Base-by-base conservation (phyloP, 108 stramenopile genomes). In the Stephanodiscus minutulus region DNA sequence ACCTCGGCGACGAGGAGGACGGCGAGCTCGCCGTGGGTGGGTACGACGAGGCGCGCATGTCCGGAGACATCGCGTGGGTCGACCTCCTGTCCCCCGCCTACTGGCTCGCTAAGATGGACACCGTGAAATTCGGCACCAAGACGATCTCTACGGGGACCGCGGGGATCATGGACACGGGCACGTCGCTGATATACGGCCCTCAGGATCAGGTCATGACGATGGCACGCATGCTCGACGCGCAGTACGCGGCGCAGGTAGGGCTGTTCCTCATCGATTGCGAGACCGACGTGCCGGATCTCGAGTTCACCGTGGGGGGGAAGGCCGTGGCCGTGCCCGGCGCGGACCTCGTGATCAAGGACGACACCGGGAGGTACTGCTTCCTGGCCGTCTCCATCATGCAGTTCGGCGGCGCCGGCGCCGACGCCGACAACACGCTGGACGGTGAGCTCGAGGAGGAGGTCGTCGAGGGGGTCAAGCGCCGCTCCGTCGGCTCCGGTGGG, bases 21-120 rank as follows among this genome's bases (percentile, higher is more conserved):
- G 98, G 99, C 29, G 99, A 98, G 82, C 85, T 99, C 52, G 91
- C 93, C 44, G 83, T 99, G 72, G 99, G 99, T 46, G 99, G 96
- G 57, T 89, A 87, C 72, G 96, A 98, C 65, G 60, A 82, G n/a
- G 61, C 53, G 41, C 82, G 82, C 35, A 86, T 91, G 64, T 75
- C 75, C 22, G 87, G 85, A 17, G 85, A 86, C 28, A 78, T 92
- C 73, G 72, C 72, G 66, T 97, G 82, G 65, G 95, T 86, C 67
- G 87, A 93, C 69, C 79, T 82, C 77, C 58, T 82, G 68, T 25
- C 57, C 68, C 55, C 78, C 17, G 91, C 94, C 20, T 97, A 98
- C 75, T 98, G 98, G 98, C 83, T 96, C 55, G 83, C 96, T 62
- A 71, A 72, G 21, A 70, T 97, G 44, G 96, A 91, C 60, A 47